phyloP scores from a whole-genome alignment of 148 eudicot species.

The Silene conica region DNA sequence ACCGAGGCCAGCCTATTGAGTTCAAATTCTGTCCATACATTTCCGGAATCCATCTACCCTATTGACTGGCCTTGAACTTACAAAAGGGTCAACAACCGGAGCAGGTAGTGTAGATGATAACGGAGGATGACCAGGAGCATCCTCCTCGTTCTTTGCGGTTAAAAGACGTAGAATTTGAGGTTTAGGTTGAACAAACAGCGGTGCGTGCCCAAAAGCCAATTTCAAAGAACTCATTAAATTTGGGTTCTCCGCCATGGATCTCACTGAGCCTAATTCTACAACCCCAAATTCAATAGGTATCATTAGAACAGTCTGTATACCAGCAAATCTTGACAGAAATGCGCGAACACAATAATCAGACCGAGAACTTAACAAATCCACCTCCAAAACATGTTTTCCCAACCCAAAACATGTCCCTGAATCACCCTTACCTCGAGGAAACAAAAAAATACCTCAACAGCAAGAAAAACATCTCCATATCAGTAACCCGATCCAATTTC shows the following conservation, averaged over 20 bases:
- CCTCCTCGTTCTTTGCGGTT: constrained; percentile 35
- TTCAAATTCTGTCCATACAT: constrained; percentile 61
- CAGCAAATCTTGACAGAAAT: too few relatives aligned
- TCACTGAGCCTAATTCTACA: too few relatives aligned
- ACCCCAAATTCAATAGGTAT: too few relatives aligned
- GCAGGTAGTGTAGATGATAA: background rate
- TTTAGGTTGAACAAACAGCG: too few relatives aligned
- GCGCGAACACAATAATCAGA: too few relatives aligned
- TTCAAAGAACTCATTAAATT: too few relatives aligned
- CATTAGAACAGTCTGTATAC: too few relatives aligned
- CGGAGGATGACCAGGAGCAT: constrained; percentile 8
- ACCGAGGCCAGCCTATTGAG: constrained; percentile 26
- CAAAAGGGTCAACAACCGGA: constrained; percentile 11
- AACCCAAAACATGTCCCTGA: constrained; percentile 62
- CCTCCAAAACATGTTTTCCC: constrained; percentile 59
- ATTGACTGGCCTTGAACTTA: constrained; percentile 19
- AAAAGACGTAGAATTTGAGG: constrained; percentile 27
- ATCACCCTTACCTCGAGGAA: constrained; percentile 65
- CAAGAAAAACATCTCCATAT: constrained; percentile 82
- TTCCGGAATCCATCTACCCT: constrained; percentile 35
- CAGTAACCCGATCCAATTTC: constrained; percentile 73
- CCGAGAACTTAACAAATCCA: too few relatives aligned
- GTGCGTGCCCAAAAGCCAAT: too few relatives aligned
- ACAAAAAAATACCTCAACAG: constrained; percentile 83
- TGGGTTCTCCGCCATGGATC: too few relatives aligned